Evolutionary conservation across 768 basidiomycete genomes (phyloP).

Genomic region (Mycena haematopus): DNA sequence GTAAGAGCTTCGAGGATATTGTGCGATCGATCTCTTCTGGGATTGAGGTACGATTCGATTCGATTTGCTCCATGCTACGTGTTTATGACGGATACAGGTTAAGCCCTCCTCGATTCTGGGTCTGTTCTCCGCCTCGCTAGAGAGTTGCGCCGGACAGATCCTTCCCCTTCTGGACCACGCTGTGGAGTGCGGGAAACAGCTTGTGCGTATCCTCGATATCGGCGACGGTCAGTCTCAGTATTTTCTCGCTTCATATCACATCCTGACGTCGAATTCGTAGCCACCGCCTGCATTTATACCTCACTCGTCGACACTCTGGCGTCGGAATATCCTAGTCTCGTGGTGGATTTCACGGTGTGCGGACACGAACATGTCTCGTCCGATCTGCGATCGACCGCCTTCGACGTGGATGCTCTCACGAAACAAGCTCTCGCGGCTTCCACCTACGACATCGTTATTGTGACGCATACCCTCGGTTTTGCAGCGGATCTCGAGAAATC

Average conservation of each 20-base stretch:
- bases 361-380: slow-evolving; percentile 16
- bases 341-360: slow-evolving; percentile 15
- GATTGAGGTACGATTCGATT: slow-evolving; percentile 1
- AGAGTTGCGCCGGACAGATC: background rate
- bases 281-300: slow-evolving; percentile 15
- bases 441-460: slow-evolving; percentile 16
- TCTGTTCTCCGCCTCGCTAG: slow-evolving; percentile 9
- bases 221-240: slow-evolving; percentile 12
- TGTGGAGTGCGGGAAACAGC: slow-evolving; percentile 14
- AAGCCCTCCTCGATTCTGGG: slow-evolving; percentile 14
- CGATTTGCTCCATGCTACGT: background rate
- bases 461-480: slow-evolving; percentile 16
- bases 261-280: background rate
- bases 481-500: slow-evolving; percentile 9
- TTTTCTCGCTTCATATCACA: background rate
- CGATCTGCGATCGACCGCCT: slow-evolving; percentile 12
- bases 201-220: slow-evolving; percentile 14
- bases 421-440: slow-evolving; percentile 7
- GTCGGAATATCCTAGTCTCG: slow-evolving; percentile 12
- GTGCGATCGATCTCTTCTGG: slow-evolving; percentile 10
- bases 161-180: slow-evolving; percentile 11
- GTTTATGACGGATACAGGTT: background rate
- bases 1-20: slow-evolving; percentile 6
- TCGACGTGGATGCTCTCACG: slow-evolving; percentile 13
- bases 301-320: background rate